Evolutionary conservation across 2,329 filamentous ascomycete genomes (phyloP).

Genomic region (Monosporascus sp.): DNA sequence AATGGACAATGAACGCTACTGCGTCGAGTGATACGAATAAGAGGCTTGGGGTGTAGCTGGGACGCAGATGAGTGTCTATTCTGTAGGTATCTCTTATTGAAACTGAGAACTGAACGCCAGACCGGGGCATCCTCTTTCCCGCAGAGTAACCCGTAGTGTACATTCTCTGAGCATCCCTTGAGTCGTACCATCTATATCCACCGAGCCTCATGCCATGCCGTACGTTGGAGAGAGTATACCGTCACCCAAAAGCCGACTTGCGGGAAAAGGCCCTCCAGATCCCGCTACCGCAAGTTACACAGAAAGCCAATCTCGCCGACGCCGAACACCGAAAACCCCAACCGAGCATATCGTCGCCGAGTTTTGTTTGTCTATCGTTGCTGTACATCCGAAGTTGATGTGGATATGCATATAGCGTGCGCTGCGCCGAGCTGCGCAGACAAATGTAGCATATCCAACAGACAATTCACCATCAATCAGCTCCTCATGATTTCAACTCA

Average conservation of each 20-base stretch:
- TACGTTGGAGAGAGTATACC: not conserved
- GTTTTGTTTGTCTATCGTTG: not conserved
- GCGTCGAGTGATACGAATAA: too few relatives aligned
- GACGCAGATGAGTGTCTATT: too few relatives aligned
- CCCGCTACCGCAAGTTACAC: not conserved
- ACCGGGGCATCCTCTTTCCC: too few relatives aligned
- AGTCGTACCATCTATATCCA: not conserved
- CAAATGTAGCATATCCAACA: not conserved
- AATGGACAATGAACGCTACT: too few relatives aligned
- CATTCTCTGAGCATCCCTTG: not conserved
- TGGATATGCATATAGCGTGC: too few relatives aligned
- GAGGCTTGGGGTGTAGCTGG: too few relatives aligned
- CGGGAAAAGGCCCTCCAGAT: too few relatives aligned
- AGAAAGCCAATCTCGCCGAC: not conserved
- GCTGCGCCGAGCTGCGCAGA: not conserved
- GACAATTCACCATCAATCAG: not conserved
- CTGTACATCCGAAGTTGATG: too few relatives aligned
- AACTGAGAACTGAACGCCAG: too few relatives aligned
- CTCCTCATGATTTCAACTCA: conserved; percentile 21
- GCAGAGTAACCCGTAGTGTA: too few relatives aligned
- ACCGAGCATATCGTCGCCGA: not conserved
- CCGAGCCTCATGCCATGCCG: not conserved
- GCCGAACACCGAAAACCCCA: not conserved
- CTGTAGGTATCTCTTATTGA: too few relatives aligned
- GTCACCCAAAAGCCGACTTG: too few relatives aligned